These are phyloP conservation scores for Corymbia citriodora DNA, from an alignment of 441 rosid species.

Conservation along the genomic window DNA sequence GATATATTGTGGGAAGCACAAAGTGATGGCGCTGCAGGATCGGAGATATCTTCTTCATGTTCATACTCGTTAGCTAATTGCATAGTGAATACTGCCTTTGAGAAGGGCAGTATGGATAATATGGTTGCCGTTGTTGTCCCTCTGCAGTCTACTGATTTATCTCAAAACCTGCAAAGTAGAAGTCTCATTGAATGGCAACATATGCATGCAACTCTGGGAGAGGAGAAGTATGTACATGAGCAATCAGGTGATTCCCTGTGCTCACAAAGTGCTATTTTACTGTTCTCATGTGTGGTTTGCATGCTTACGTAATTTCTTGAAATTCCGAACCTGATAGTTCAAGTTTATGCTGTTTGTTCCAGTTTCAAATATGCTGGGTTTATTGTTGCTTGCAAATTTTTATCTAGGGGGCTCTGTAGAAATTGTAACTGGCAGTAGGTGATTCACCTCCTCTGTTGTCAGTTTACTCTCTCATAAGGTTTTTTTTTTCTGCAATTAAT, in stretches of 20 bases:
- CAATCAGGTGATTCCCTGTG: constrained; percentile 41
- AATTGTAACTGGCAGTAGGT: background rate
- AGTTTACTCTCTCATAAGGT: background rate
- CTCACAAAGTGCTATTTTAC: constrained; percentile 1
- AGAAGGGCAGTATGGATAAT: constrained; percentile 86
- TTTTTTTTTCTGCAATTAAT: background rate
- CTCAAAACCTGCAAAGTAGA: constrained; percentile 36
- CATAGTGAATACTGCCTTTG: constrained; percentile 62
- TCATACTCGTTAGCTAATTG: constrained; percentile 79
- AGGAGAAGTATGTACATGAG: constrained; percentile 28
- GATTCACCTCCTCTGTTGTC: background rate
- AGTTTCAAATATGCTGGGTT: background rate
- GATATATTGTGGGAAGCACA: constrained; percentile 69
- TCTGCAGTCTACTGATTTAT: constrained; percentile 32
- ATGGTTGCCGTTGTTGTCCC: constrained; percentile 85
- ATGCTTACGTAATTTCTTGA: background rate
- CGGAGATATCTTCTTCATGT: constrained; percentile 56
- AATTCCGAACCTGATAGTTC: background rate
- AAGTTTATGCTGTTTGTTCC: background rate
- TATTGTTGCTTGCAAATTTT: background rate
- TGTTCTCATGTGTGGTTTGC: background rate
- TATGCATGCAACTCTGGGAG: constrained; percentile 25
- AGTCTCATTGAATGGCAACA: constrained; percentile 27
- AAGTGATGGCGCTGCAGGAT: constrained; percentile 24
- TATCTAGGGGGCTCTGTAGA: background rate